These are phyloP conservation scores for Tetraselmis chui DNA, from an alignment of 139 green algal genomes.

Conservation along the genomic window DNA sequence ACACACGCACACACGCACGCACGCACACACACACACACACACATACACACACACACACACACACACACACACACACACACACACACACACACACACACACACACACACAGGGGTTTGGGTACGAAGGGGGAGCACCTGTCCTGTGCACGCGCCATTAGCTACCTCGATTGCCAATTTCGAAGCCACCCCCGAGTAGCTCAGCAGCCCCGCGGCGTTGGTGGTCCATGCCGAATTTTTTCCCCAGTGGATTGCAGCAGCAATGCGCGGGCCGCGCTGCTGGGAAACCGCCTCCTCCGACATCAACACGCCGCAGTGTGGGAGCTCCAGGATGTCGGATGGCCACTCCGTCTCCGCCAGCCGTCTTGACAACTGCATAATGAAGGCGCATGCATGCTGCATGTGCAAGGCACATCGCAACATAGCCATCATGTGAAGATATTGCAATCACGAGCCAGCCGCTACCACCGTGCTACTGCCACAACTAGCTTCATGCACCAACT, in stretches of 20 bases:
- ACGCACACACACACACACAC: too few relatives aligned
- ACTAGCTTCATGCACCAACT: too few relatives aligned
- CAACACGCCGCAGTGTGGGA: not conserved
- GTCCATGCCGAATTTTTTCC: not conserved
- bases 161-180: not conserved
- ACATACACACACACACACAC: too few relatives aligned
- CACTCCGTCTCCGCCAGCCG: not conserved
- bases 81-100: too few relatives aligned
- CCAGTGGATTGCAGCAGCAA: not conserved
- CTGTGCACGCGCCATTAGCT: not conserved
- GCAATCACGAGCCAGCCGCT: too few relatives aligned
- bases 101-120: not conserved
- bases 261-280: not conserved
- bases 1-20: too few relatives aligned
- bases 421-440: too few relatives aligned
- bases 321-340: not conserved
- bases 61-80: too few relatives aligned
- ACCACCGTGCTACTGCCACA: too few relatives aligned
- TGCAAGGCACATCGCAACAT: too few relatives aligned
- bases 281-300: too few relatives aligned
- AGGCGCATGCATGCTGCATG: not conserved
- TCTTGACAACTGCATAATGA: not conserved
- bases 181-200: not conserved
- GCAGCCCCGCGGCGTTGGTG: not conserved
- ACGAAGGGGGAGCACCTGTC: not conserved